Percentiles rank a stretch among this genome's conserved stretches.
Evolutionary conservation across 169 alveolate genomes (phyloP).

Genomic region (Cryptosporidium felis): DNA sequence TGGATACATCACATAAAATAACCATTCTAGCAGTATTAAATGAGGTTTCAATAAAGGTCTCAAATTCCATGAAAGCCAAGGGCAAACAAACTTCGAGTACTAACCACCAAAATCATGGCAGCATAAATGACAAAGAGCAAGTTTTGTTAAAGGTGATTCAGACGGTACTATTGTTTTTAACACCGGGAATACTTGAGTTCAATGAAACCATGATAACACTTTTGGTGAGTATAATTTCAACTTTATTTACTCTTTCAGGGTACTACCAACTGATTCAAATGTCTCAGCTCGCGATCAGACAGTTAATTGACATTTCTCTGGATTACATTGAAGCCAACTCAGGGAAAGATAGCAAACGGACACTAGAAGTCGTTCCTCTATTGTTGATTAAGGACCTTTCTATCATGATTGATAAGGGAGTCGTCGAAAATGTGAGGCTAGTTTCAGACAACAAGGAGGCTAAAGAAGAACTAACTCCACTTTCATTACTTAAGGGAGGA

Average conservation of each 20-base stretch:
- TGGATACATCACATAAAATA: conserved; percentile 54
- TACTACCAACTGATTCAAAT: conserved; percentile 48
- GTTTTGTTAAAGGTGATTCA: conserved; percentile 53
- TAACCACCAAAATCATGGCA: neutral
- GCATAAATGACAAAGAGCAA: conserved; percentile 55
- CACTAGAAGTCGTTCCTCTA: neutral
- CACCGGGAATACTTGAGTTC: conserved; percentile 52
- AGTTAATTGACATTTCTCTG: conserved; percentile 13
- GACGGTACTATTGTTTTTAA: conserved; percentile 25
- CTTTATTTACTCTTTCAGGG: conserved; percentile 19
- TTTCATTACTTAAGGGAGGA: conserved; percentile 54
- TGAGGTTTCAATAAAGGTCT: conserved; percentile 37
- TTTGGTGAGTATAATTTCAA: conserved; percentile 35
- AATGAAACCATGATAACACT: conserved; percentile 52
- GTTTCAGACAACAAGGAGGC: neutral
- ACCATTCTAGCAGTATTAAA: conserved; percentile 53
- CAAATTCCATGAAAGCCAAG: neutral
- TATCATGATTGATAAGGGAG: conserved; percentile 32
- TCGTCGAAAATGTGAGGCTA: conserved; percentile 17
- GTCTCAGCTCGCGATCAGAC: conserved; percentile 55
- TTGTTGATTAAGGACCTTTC: conserved; percentile 43
- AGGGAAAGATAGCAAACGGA: neutral
- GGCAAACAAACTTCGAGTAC: neutral
- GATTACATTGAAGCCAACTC: neutral
- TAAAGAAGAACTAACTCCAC: conserved; percentile 46